Percentiles rank a stretch among this genome's conserved stretches.
Conservation (phyloP, 2,329 filamentous ascomycete genomes). For the Orbilia brochopaga region DNA sequence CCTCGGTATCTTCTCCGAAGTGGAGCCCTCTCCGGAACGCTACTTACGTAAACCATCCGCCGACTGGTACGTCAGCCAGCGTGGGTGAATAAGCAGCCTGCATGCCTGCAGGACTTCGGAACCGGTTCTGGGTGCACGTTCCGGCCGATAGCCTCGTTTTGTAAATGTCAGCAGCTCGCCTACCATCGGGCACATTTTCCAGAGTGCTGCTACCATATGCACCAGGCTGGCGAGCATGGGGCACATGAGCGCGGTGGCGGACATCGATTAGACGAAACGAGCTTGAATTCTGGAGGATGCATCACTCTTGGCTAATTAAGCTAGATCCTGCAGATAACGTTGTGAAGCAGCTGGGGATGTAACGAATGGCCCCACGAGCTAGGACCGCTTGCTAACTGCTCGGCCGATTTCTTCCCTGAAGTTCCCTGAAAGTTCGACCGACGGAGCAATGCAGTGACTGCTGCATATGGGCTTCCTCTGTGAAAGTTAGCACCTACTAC, state of each 20-base stretch:
- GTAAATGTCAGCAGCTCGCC: conserved; percentile 45
- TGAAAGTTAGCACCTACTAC: too few relatives aligned
- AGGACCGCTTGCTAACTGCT: neutral
- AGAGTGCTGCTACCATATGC: neutral
- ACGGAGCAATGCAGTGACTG: too few relatives aligned
- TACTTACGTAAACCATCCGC: neutral
- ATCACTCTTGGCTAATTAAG: conserved; percentile 1
- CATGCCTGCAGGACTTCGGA: conserved; percentile 20
- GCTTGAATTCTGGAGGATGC: neutral
- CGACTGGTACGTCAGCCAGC: neutral
- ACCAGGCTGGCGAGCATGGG: conserved; percentile 6
- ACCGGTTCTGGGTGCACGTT: conserved; percentile 32
- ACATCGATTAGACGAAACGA: conserved; percentile 7
- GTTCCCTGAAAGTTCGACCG: too few relatives aligned
- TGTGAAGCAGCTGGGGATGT: conserved; percentile 27
- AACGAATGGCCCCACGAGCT: neutral
- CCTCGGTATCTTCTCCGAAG: conserved; percentile 1
- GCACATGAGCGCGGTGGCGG: conserved; percentile 47
- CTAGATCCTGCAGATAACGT: conserved; percentile 45
- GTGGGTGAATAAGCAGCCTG: conserved; percentile 6
- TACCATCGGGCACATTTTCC: conserved; percentile 39
- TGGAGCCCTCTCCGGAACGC: neutral
- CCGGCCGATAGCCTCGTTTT: conserved; percentile 36
- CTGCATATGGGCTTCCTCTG: too few relatives aligned
- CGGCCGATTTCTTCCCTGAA: too few relatives aligned